Evolutionary conservation across 768 basidiomycete species (phyloP), one percentile per base, ranked within the genome.

Genomic region (Fistulinella prunicolor): DNA sequence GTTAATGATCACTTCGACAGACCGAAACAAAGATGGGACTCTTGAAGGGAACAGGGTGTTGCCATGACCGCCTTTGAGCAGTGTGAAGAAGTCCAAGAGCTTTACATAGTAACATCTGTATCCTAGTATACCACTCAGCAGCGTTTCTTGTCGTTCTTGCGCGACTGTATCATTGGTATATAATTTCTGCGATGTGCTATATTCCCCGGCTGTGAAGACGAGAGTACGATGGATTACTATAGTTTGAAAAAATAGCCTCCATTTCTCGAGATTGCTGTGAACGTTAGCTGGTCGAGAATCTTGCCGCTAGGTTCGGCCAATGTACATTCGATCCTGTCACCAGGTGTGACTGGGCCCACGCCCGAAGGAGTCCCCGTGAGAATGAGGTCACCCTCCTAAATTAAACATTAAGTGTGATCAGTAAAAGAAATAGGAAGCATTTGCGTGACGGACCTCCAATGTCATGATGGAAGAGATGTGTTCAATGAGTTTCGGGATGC

Each of bases 391-490:
- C 91, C 91, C 67, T 94, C 91, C 89, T 94, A 64, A 17, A 6
- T 19, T 10, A 8, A 29, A 34, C 7, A 26, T 38, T 41, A 20
- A 41, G 26, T 20, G 13, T 2, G 13, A 20, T 47, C 21, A 45
- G 38, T 14, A 34, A 44, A 22, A 44, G 44, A 20, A 21, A 42
- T 12, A 24, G 21, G 7, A 35, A 44, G 19, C 6, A 24, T 5
- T 38, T 10, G 5, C 3, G 35, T 2, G 43, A 59, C 73, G 39
- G 14, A 88, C 94, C 78, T 96, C 93, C n/a, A 99, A 77, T 0
- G 86, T 85, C 94, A 98, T 96, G 68, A 99, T 94, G 4, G 91
- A 89, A 2, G 94, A 95, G 46, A 95, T 78, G 61, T 95, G 94
- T 54, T 88, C 82, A 54, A 98, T 86, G 42, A 98, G 76, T 19